Percentiles rank a stretch among this genome's conserved stretches.
Conservation (phyloP, 2,329 filamentous ascomycete genomes). For the Penicillium psychrosexuale region DNA sequence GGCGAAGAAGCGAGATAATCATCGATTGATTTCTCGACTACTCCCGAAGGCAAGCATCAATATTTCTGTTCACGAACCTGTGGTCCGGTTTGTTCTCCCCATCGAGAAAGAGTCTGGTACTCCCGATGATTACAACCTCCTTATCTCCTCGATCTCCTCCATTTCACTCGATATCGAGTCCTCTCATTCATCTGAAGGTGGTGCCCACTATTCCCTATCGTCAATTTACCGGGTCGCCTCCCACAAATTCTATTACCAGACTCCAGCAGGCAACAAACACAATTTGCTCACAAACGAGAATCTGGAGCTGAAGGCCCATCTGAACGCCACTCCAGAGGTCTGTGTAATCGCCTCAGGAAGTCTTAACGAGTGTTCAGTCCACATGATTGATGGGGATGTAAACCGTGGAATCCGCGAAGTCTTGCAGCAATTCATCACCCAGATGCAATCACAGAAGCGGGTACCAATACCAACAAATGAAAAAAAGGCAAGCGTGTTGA, state of each 20-base stretch:
- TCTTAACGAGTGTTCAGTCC: constrained; percentile 81
- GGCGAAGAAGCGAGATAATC: constrained; percentile 45
- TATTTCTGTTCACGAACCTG: constrained; percentile 93
- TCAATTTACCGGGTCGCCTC: constrained; percentile 80
- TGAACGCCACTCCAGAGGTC: constrained; percentile 81
- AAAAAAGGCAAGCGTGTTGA: constrained; percentile 65
- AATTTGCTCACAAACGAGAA: constrained; percentile 85
- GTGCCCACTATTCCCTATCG: constrained; percentile 80
- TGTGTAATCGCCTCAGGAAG: constrained; percentile 76
- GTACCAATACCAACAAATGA: constrained; percentile 49
- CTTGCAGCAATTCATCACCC: constrained; percentile 72
- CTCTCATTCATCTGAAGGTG: constrained; percentile 81
- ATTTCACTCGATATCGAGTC: constrained; percentile 91
- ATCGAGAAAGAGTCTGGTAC: constrained; percentile 60
- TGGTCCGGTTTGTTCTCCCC: constrained; percentile 82
- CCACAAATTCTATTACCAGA: constrained; percentile 93
- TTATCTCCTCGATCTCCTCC: constrained; percentile 93
- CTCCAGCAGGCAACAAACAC: constrained; percentile 74
- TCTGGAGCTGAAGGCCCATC: constrained; percentile 78
- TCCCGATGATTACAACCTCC: constrained; percentile 84
- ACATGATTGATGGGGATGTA: constrained; percentile 88
- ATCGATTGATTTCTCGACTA: constrained; percentile 79
- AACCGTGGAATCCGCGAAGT: constrained; percentile 90
- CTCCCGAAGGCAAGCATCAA: constrained; percentile 93
- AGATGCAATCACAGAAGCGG: constrained; percentile 62